Evolutionary conservation across 176 grass and related monocot species (phyloP), one percentile per base, ranked within the genome.

Genomic region (Avena insularis): DNA sequence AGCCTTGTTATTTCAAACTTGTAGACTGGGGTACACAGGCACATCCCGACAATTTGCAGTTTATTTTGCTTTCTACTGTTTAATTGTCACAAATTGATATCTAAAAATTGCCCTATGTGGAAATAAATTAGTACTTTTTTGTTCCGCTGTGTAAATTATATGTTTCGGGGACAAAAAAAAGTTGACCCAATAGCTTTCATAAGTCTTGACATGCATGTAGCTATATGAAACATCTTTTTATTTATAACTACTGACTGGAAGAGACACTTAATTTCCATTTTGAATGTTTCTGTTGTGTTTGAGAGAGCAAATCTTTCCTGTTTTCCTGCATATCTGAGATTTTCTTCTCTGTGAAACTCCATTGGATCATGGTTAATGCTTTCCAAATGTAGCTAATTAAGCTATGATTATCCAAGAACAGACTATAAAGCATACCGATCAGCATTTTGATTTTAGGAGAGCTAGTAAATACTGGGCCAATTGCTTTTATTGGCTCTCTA

Each of bases 331-430:
- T 33, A 68, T 20, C 15, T 86, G 12, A 5, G 78, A 12, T 59
- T 79, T 65, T 69, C 16, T 36, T 36, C 65, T 58, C 36, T 2
- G 9, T 48, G 21, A 48, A 71, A 71, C 9, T 20, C 50, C 17
- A 15, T 85, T 85, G 23, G 70, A 55, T 84, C 23, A 49, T 48
- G 25, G 3, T 58, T 40, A 75, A 71, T 84, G n/a, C 82, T 84
- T 84, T 63, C 9, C 1, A 11, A 33, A 57, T 40, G 6, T 43
- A 69, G 14, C 62, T 53, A 47, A 2, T n/a, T 33, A 64, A 69
- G 59, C 33, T 67, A 13, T 40, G 33, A 33, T 48, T 45, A 58
- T 60, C 25, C 19, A 35, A 60, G 23, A 2, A 61, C 7, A 14
- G 29, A 45, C 65, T 86, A 36, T 57, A 71, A 43, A 79, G 45